Percentiles rank a stretch among this genome's conserved stretches.
These are phyloP conservation scores for Pyrus communis DNA, from an alignment of 306 rosid genomes.

Conservation along the genomic window DNA sequence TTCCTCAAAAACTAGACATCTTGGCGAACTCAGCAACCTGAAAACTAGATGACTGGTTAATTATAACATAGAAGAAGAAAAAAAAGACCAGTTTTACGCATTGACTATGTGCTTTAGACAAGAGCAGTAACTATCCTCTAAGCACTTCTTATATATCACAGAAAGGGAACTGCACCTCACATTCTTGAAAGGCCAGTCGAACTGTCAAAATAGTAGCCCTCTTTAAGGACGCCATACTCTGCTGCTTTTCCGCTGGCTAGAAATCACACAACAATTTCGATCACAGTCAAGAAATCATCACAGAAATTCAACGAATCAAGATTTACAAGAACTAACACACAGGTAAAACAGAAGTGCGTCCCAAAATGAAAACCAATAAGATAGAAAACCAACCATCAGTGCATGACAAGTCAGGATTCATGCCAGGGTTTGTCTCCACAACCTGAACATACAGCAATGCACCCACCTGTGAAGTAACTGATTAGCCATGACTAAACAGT, in stretches of 20 bases:
- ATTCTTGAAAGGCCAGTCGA: constrained; percentile 78
- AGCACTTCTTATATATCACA: neutral
- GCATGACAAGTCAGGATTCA: constrained; percentile 91
- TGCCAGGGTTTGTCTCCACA: constrained; percentile 73
- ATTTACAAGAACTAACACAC: neutral
- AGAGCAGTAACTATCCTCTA: neutral
- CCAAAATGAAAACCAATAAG: neutral
- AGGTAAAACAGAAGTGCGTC: neutral
- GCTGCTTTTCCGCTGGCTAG: constrained; percentile 79
- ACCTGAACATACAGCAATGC: constrained; percentile 68
- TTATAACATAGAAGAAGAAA: neutral
- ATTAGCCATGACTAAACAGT: constrained; percentile 17
- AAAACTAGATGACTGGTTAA: constrained; percentile 3
- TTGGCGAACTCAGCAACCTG: constrained; percentile 76
- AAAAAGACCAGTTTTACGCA: neutral
- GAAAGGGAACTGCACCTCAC: constrained; percentile 35
- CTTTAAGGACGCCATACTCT: constrained; percentile 69
- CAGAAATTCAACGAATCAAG: neutral
- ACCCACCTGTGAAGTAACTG: constrained; percentile 50
- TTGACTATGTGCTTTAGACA: neutral
- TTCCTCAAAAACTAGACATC: constrained; percentile 70
- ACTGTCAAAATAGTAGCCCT: constrained; percentile 78
- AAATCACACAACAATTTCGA: constrained; percentile 3
- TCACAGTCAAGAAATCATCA: constrained; percentile 11
- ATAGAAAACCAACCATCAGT: constrained; percentile 56